Evolutionary conservation across 2,329 filamentous ascomycete genomes (phyloP).

Genomic region (Fragosphaeria purpurea): DNA sequence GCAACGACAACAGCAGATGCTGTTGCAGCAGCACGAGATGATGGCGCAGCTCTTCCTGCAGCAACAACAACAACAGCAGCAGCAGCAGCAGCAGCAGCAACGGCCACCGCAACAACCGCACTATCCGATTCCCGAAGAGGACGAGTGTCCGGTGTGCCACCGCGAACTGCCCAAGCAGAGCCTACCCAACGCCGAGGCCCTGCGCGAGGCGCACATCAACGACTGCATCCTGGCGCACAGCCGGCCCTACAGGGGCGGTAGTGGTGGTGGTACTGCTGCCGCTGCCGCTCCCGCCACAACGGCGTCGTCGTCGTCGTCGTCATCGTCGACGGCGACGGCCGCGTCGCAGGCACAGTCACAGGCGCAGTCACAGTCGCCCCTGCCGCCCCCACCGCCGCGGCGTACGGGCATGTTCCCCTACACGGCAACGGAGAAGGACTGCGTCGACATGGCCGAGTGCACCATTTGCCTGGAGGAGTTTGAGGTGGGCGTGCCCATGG

Average conservation of each 20-base stretch:
- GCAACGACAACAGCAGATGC: no score
- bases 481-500: conserved; percentile 51
- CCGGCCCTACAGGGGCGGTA: conserved; percentile 27
- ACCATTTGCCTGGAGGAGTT: conserved; percentile 61
- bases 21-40: no score
- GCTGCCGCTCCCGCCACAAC: neutral
- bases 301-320: no score
- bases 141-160: conserved; percentile 71
- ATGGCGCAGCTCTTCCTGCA: neutral
- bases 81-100: conserved; percentile 10
- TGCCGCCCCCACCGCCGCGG: conserved; percentile 26
- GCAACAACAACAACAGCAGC: conserved; percentile 9
- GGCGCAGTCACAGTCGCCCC: neutral
- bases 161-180: conserved; percentile 52
- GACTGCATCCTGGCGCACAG: conserved; percentile 47
- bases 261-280: neutral
- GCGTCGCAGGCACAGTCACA: neutral
- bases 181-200: conserved; percentile 42
- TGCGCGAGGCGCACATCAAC: conserved; percentile 49
- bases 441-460: conserved; percentile 56
- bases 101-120: neutral
- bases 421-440: conserved; percentile 56
- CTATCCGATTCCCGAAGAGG: conserved; percentile 52
- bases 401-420: conserved; percentile 55
- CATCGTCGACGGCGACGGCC: conserved; percentile 9